Conservation (phyloP, 2,329 filamentous ascomycete genomes). For the Dothideomycetes sp. region DNA sequence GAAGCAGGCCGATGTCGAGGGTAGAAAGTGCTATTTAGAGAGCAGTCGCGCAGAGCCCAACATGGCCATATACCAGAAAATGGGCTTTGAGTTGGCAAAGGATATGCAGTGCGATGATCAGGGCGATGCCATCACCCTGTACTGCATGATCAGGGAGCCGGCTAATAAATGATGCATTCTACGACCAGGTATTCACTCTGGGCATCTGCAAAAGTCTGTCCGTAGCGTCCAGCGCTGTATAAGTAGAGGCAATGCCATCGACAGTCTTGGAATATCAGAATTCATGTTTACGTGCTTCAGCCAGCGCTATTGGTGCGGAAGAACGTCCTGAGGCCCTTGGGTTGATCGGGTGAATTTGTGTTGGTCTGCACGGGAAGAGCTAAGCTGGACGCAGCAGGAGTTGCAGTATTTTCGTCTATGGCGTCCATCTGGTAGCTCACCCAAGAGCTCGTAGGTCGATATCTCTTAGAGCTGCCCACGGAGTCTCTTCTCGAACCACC, state of each 20-base stretch:
- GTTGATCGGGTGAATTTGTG: too few species aligned
- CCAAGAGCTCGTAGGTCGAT: background rate
- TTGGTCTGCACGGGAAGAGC: background rate
- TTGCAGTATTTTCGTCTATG: background rate
- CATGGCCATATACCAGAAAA: conserved; percentile 56
- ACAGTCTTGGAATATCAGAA: background rate
- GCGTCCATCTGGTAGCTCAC: background rate
- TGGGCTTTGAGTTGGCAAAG: conserved; percentile 55
- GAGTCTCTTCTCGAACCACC: conserved; percentile 3
- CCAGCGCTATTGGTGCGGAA: too few species aligned
- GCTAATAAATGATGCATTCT: background rate
- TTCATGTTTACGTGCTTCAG: too few species aligned
- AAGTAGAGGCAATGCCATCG: too few species aligned
- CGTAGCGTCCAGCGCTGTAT: too few species aligned
- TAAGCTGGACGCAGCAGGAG: too few species aligned
- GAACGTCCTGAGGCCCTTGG: background rate
- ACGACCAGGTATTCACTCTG: too few species aligned
- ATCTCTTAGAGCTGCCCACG: background rate
- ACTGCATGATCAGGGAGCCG: conserved; percentile 35
- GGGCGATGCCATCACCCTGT: conserved; percentile 37
- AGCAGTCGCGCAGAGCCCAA: conserved; percentile 59
- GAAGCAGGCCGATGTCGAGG: conserved; percentile 51
- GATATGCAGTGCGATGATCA: conserved; percentile 58
- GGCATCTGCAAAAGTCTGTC: too few species aligned
- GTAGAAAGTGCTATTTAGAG: conserved; percentile 58